Conservation (phyloP, 2,329 filamentous ascomycete genomes). For the Nannizzia gypsea region DNA sequence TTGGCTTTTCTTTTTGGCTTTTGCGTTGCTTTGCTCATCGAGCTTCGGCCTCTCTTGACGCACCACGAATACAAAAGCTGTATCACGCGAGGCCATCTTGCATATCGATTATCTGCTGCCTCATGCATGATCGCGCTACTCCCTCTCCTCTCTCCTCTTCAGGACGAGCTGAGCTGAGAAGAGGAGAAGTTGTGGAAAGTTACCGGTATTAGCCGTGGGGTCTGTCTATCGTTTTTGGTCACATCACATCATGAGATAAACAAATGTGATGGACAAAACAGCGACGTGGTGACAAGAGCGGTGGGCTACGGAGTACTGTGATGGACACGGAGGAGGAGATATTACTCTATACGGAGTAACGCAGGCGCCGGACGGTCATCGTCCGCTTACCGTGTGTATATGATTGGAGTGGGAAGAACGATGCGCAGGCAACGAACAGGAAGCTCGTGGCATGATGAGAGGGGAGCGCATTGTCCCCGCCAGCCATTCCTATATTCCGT, state of each 20-base stretch:
- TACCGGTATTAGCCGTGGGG: neutral
- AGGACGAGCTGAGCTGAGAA: neutral
- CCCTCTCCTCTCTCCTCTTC: neutral
- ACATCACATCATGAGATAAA: neutral
- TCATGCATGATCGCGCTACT: slow-evolving; percentile 2
- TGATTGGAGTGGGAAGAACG: neutral
- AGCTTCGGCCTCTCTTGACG: neutral
- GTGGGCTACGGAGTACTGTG: neutral
- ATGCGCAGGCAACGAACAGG: neutral
- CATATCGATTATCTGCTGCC: neutral
- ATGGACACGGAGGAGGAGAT: neutral
- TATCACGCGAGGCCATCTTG: slow-evolving; percentile 1
- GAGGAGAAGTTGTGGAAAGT: neutral
- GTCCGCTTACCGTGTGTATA: neutral
- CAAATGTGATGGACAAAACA: neutral
- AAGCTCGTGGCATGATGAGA: neutral
- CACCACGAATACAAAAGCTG: slow-evolving; percentile 1
- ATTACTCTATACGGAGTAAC: neutral
- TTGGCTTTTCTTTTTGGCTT: neutral
- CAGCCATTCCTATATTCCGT: neutral
- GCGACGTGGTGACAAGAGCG: neutral
- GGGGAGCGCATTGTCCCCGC: neutral
- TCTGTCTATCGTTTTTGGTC: neutral
- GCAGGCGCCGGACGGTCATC: neutral
- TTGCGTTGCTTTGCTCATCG: neutral